Evolutionary conservation across 2,329 filamentous ascomycete species (phyloP).

Genomic region (Talaromyces sp.): DNA sequence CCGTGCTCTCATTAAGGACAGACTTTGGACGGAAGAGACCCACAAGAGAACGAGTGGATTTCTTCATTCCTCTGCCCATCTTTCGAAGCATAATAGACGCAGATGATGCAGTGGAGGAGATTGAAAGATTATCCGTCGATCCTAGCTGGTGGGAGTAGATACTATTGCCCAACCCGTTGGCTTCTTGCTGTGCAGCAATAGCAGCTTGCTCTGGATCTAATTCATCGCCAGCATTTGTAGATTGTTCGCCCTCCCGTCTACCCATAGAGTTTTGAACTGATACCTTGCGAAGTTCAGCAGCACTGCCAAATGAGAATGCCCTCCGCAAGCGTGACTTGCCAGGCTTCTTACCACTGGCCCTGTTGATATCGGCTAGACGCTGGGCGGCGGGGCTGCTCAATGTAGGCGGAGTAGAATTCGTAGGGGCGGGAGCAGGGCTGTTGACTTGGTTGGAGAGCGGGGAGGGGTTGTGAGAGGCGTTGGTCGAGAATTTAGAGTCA

Average conservation of each 20-base stretch:
- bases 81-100: slow-evolving; percentile 68
- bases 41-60: slow-evolving; percentile 83
- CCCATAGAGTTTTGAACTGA: slow-evolving; percentile 61
- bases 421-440: slow-evolving; percentile 45
- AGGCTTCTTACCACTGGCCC: slow-evolving; percentile 73
- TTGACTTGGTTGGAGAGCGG: slow-evolving; percentile 72
- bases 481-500: slow-evolving; percentile 8
- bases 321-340: slow-evolving; percentile 83
- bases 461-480: slow-evolving; percentile 53
- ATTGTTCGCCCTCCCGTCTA: slow-evolving; percentile 60
- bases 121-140: slow-evolving; percentile 83
- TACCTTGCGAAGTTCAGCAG: slow-evolving; percentile 80
- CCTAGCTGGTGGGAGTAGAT: slow-evolving; percentile 80
- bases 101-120: slow-evolving; percentile 50
- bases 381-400: slow-evolving; percentile 69
- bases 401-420: not conserved
- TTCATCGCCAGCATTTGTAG: slow-evolving; percentile 59
- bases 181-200: slow-evolving; percentile 91
- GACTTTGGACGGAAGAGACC: slow-evolving; percentile 95
- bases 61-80: slow-evolving; percentile 99
- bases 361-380: slow-evolving; percentile 81
- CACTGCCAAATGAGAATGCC: slow-evolving; percentile 95
- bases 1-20: slow-evolving; percentile 72
- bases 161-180: slow-evolving; percentile 82
- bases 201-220: slow-evolving; percentile 85